phyloP scores from a whole-genome alignment of 2,329 filamentous ascomycete genomes.

The Tolypocladium ophioglossoides region DNA sequence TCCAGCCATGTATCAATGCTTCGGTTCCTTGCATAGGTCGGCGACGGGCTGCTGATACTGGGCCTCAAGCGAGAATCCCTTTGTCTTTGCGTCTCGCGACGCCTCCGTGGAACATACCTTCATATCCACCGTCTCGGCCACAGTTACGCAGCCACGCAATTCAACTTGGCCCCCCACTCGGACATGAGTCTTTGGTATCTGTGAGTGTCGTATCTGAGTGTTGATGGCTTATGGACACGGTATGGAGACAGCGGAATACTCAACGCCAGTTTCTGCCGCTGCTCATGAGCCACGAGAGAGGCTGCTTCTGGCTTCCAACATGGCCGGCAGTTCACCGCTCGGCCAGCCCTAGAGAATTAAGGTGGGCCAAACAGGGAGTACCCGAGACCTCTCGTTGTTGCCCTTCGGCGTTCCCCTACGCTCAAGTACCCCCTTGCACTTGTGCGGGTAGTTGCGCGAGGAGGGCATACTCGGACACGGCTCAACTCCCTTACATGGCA shows the following conservation, averaged over 20 bases:
- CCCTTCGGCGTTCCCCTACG: background rate
- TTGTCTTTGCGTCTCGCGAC: background rate
- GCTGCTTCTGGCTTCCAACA: background rate
- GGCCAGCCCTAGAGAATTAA: background rate
- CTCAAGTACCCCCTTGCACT: background rate
- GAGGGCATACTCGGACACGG: background rate
- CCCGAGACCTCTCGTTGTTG: background rate
- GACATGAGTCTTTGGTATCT: background rate
- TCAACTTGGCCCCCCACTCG: background rate
- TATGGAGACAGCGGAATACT: background rate
- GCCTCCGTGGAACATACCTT: background rate
- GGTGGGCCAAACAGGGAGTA: background rate
- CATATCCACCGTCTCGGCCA: background rate
- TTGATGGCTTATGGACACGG: background rate
- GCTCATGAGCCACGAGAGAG: background rate
- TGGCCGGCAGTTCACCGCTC: background rate
- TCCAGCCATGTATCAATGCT: background rate
- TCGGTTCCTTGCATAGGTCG: background rate
- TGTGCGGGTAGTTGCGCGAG: background rate
- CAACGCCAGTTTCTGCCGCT: background rate
- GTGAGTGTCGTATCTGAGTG: background rate
- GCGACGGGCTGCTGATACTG: background rate
- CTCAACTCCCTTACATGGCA: background rate
- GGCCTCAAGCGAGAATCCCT: too few species aligned
- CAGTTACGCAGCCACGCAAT: background rate